These are phyloP conservation scores for Basipetospora sp. DNA, from an alignment of 2,329 filamentous ascomycete species.

Conservation along the genomic window DNA sequence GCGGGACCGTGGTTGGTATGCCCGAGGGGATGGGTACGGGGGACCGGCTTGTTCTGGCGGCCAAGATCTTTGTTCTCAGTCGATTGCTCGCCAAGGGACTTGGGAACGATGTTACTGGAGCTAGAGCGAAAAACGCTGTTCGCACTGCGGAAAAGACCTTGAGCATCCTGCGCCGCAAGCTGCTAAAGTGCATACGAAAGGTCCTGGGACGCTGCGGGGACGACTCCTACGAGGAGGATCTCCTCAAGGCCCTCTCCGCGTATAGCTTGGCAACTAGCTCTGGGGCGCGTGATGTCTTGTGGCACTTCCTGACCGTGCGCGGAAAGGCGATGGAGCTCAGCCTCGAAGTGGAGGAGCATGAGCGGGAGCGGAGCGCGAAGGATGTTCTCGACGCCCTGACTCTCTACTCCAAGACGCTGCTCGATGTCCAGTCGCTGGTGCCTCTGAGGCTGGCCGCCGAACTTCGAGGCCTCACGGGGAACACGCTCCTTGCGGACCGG, in stretches of 20 bases:
- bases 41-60: conserved; percentile 38
- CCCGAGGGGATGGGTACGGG: conserved; percentile 22
- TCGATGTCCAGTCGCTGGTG: conserved; percentile 62
- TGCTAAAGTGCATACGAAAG: conserved; percentile 55
- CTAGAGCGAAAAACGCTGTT: conserved; percentile 25
- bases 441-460: conserved; percentile 58
- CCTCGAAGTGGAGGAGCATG: conserved; percentile 37
- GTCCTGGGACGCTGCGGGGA: conserved; percentile 50
- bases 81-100: conserved; percentile 63
- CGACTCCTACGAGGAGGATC: conserved; percentile 29
- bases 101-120: conserved; percentile 28
- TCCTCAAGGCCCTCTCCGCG: conserved; percentile 64
- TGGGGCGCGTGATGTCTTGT: conserved; percentile 62
- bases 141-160: conserved; percentile 51
- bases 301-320: conserved; percentile 63
- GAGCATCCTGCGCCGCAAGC: conserved; percentile 43
- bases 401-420: conserved; percentile 62
- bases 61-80: conserved; percentile 64
- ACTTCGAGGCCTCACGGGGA: conserved; percentile 52
- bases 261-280: conserved; percentile 71
- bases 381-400: conserved; percentile 50
- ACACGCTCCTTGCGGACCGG: conserved; percentile 56
- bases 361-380: conserved; percentile 23
- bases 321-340: conserved; percentile 51
- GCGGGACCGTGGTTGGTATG: conserved; percentile 14